Conservation (phyloP, 2,329 filamentous ascomycete species). For the Calonectria leucothoes region DNA sequence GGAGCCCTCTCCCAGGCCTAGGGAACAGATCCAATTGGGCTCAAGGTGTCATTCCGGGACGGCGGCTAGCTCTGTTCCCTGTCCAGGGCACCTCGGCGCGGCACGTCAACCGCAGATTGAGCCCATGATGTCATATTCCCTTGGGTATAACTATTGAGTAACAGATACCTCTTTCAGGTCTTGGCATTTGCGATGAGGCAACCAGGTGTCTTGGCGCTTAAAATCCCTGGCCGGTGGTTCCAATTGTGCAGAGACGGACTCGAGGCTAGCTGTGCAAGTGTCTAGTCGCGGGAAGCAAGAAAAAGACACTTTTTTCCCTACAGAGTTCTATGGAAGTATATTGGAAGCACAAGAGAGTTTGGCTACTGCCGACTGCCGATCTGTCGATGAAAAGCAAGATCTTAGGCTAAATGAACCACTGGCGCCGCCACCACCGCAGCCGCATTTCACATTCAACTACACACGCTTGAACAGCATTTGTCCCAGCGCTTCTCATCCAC, state of each 20-base stretch:
- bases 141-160: neutral
- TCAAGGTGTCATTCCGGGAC: neutral
- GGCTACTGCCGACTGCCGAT: neutral
- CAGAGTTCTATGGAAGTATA: neutral
- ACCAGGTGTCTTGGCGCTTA: neutral
- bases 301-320: neutral
- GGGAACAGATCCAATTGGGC: neutral
- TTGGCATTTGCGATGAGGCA: constrained; percentile 1
- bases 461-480: neutral
- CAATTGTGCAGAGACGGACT: neutral
- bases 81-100: neutral
- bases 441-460: neutral
- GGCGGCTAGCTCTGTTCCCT: neutral
- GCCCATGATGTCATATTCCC: neutral
- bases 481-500: neutral
- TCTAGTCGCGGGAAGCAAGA: no score
- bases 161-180: neutral
- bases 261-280: neutral
- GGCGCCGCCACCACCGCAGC: neutral
- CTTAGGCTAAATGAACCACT: neutral
- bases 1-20: neutral
- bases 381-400: neutral
- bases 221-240: neutral
- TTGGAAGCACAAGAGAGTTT: neutral
- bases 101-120: constrained; percentile 3